Base-by-base conservation (phyloP, 768 basidiomycete species). In the Basidioascus undulatus region DNA sequence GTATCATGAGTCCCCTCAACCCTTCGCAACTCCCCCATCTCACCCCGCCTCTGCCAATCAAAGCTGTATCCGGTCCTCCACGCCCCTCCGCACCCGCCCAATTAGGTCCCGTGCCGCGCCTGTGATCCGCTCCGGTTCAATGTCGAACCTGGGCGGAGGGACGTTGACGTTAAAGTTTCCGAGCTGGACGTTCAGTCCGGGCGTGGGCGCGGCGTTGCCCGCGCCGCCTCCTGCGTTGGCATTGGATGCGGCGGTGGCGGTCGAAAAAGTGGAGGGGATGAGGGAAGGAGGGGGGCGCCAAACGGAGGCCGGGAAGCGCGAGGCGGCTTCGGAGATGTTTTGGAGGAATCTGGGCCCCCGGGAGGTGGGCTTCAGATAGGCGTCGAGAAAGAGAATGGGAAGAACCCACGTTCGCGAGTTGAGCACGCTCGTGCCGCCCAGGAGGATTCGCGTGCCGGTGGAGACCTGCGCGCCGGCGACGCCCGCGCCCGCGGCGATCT, bases 341-440 rank as follows among this genome's bases (percentile, higher is more conserved):
- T 82, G 76, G 32, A 94, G 60, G 59, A 80, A 92, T 46, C 83
- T 87, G 45, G 7, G 13, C 11, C n/a, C n/a, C n/a, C n/a, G 32
- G 18, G 18, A 21, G 6, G 11, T 4, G 27, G 12, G 18, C 9
- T 16, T 45, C 25, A 43, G 41, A 24, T 32, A 4, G 10, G 9
- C 23, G 18, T 24, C 4, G 4, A 4, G n/a, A 18, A 18, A 10
- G 21, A 18, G 13, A 15, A 3, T 16, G 12, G 13, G 26, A 20
- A n/a, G n/a, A 31, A 49, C 69, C 30, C 59, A 89, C 84, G 75
- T 79, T 20, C 74, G 74, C 4, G 89, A 92, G 53, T 94, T 96
- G 56, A 92, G 87, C 11, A 98, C 68, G 49, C 77, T 87, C 28
- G 86, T 94, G 13, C 92, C 89, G 2, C 89, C 92, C 4, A 98